Conservation (phyloP, 2,329 filamentous ascomycete species). For the Didymella keratinophila region DNA sequence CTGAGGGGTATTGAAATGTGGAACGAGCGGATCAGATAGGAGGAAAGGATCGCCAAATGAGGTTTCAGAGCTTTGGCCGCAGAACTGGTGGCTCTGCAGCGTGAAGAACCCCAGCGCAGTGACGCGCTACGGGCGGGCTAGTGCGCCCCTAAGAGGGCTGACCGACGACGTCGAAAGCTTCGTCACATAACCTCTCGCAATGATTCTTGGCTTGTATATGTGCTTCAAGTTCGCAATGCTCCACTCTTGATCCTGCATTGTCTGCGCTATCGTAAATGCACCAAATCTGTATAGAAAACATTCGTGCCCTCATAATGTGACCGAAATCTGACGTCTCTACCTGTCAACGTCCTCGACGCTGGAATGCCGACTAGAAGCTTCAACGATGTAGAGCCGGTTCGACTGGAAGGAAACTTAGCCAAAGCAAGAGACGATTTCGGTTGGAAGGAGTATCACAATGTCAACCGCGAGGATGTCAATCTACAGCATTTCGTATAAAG, state of each 20-base stretch:
- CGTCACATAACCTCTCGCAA: slow-evolving; percentile 1
- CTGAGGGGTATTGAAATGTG: not conserved
- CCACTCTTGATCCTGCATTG: not conserved
- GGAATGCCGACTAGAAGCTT: not conserved
- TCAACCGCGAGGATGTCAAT: not conserved
- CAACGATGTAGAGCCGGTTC: not conserved
- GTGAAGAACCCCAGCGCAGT: slow-evolving; percentile 1
- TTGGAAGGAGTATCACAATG: not conserved
- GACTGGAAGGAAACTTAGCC: not conserved
- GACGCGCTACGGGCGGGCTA: slow-evolving; percentile 12
- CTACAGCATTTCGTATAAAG: not conserved
- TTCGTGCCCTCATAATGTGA: not conserved
- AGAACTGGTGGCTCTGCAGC: not conserved
- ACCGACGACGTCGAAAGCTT: slow-evolving; percentile 1
- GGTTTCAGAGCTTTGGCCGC: not conserved
- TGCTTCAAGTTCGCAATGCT: not conserved
- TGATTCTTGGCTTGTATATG: not conserved
- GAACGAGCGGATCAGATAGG: not conserved
- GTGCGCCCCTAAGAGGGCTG: slow-evolving; percentile 9
- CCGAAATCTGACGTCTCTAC: not conserved
- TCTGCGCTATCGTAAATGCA: not conserved
- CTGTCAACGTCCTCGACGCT: not conserved
- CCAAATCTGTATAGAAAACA: not conserved
- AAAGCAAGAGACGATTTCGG: not conserved
- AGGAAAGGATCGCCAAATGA: not conserved